A percentile compares a stretch with the other conserved stretches of the same genome.
phyloP scores from a whole-genome alignment of 257 asterid species.

The Nicotiana paniculata region DNA sequence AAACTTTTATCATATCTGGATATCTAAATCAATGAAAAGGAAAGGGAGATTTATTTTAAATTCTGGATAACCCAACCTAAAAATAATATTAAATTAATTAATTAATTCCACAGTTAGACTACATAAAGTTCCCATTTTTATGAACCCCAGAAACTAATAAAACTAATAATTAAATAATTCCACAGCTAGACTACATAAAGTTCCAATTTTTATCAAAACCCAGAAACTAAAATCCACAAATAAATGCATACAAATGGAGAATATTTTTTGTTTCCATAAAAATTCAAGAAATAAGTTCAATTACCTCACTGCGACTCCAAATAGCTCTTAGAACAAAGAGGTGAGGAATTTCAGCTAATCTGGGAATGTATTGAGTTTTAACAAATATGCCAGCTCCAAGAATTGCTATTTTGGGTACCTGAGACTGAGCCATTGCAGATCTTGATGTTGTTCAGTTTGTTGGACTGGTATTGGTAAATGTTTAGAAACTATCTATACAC shows the following conservation, averaged over 20 bases:
- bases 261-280: neutral
- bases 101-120: neutral
- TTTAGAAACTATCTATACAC: too few species aligned
- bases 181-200: neutral
- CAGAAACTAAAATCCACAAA: neutral
- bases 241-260: neutral
- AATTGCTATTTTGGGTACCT: slow-evolving; percentile 63
- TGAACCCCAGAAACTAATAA: neutral
- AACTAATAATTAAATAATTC: neutral
- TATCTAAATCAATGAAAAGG: too few species aligned
- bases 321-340: slow-evolving; percentile 55
- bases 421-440: slow-evolving; percentile 31
- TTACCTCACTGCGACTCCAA: slow-evolving; percentile 87
- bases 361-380: slow-evolving; percentile 65
- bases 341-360: slow-evolving; percentile 77
- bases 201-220: neutral
- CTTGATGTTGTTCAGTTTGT: too few species aligned
- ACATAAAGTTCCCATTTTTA: neutral
- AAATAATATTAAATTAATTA: neutral
- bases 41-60: too few species aligned
- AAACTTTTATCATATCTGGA: too few species aligned
- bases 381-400: slow-evolving; percentile 91
- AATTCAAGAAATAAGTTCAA: too few species aligned
- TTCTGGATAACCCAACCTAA: neutral
- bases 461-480: too few species aligned